Base-by-base conservation (phyloP, 768 basidiomycete species). In the Tylopilus subfusipes region DNA sequence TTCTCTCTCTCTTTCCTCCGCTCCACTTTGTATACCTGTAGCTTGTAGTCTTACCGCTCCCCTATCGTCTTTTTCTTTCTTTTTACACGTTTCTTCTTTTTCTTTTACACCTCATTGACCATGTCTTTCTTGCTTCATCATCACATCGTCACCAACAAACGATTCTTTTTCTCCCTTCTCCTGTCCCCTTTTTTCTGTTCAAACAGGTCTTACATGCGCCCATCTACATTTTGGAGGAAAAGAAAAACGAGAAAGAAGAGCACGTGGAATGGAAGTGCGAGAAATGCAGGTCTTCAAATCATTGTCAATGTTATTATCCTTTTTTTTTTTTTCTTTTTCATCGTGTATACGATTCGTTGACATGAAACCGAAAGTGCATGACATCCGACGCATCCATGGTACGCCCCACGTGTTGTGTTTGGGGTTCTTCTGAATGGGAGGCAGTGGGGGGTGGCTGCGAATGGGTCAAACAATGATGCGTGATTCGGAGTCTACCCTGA, bases 21-120 rank as follows among this genome's bases (percentile, higher is more conserved):
- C 48, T 64, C 54, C 57, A 50, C 34, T 36, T 60, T 68, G 64
- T 70, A 66, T 69, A 59, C 58, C 48, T 66, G 56, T 69, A 68
- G 59, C 61, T 56, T 59, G 57, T 65, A 65, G 51, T 62, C 50
- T 47, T 48, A 50, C 36, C 44, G 31, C 48, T 38, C 33, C 44
- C 25, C n/a, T 39, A 22, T 53, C 34, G 40, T 53, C 46, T 43
- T 38, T 51, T 31, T 39, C 12, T 25, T 47, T 48, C 40, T 29
- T 48, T 19, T 54, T 64, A 50, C 54, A 50, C 43, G 33, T 51
- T 42, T 36, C 27, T 36, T 36, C 22, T 7, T 34, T 36, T 36
- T 36, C 34, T 18, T 36, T 18, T 36, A 18, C 19, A 3, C 24
- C 7, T 36, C 16, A 22, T 19, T 22, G 12, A 18, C 21, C 42